phyloP scores from a whole-genome alignment of 441 rosid species.

The Jatropha podagrica region DNA sequence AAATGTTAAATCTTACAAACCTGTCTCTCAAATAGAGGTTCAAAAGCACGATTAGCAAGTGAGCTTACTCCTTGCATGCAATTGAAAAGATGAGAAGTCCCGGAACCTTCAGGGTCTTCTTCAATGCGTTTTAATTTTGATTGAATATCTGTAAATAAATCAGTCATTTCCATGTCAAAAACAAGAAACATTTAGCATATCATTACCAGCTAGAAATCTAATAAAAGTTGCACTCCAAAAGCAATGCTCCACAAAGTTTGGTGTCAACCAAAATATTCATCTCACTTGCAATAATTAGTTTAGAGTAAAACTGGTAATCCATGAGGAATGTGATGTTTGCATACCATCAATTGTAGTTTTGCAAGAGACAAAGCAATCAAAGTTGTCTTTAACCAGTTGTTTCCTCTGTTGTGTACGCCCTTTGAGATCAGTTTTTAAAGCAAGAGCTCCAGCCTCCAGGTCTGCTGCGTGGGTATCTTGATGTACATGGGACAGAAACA shows the following conservation, averaged over 20 bases:
- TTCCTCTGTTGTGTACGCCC: conserved; percentile 94
- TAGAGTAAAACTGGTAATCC: conserved; percentile 20
- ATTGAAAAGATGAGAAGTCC: conserved; percentile 80
- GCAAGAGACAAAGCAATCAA: conserved; percentile 99
- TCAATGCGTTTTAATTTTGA: conserved; percentile 92
- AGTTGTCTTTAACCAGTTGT: conserved; percentile 95
- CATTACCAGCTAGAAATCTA: conserved; percentile 1
- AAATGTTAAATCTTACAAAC: conserved; percentile 39
- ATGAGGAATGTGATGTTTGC: conserved; percentile 19
- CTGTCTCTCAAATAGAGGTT: conserved; percentile 99
- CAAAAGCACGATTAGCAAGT: conserved; percentile 80
- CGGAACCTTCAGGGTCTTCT: conserved; percentile 98
- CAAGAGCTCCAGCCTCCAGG: conserved; percentile 90
- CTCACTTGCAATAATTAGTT: conserved; percentile 5
- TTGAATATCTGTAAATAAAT: conserved; percentile 68
- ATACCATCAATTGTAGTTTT: conserved; percentile 98
- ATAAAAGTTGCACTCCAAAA: conserved; percentile 11
- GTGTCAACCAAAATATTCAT: conserved; percentile 12
- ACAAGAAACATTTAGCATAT: conserved; percentile 8
- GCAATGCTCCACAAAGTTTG: conserved; percentile 17
- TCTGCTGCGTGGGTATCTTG: conserved; percentile 79
- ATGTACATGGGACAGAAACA: conserved; percentile 89
- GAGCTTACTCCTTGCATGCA: conserved; percentile 86
- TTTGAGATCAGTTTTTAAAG: conserved; percentile 87
- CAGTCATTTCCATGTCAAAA: conserved; percentile 28